A percentile compares a stretch with the other conserved stretches of the same genome.
Conservation (phyloP, 805 yeast species). For the Candida boleticola region DNA sequence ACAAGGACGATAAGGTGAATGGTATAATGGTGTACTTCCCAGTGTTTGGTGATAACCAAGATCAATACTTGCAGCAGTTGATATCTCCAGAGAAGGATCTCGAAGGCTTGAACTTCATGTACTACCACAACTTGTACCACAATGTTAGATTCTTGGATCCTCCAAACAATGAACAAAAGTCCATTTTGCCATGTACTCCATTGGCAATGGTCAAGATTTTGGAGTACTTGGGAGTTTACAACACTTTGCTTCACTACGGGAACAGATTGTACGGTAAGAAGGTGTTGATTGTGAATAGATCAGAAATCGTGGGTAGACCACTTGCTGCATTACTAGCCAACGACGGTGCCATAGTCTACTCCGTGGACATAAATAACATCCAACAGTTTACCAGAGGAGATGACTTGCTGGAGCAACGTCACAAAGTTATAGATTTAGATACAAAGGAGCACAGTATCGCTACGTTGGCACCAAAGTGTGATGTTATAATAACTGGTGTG, state of each 20-base stretch:
- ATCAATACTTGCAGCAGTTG: conserved; percentile 91
- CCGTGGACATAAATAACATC: conserved; percentile 82
- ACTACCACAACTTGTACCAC: conserved; percentile 93
- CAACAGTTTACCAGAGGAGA: conserved; percentile 95
- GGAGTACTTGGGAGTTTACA: conserved; percentile 87
- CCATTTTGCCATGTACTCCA: conserved; percentile 95
- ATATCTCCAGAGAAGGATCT: conserved; percentile 92
- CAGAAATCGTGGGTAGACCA: conserved; percentile 97
- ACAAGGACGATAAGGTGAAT: conserved; percentile 68
- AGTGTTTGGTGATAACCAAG: conserved; percentile 92
- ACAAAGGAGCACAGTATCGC: conserved; percentile 54
- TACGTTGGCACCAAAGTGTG: conserved; percentile 70
- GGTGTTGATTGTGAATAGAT: conserved; percentile 84
- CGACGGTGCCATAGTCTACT: conserved; percentile 95
- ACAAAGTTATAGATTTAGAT: conserved; percentile 61
- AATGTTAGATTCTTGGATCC: conserved; percentile 82
- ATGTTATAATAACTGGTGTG: conserved; percentile 94
- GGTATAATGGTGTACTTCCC: conserved; percentile 99
- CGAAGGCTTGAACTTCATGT: conserved; percentile 89
- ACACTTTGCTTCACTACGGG: conserved; percentile 77
- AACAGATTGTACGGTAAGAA: conserved; percentile 93
- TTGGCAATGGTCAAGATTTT: conserved; percentile 90
- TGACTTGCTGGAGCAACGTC: conserved; percentile 76
- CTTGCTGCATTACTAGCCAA: conserved; percentile 93
- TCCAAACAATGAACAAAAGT: conserved; percentile 62